Evolutionary conservation across 2,329 filamentous ascomycete species (phyloP).

Genomic region (Penicillium paneum): DNA sequence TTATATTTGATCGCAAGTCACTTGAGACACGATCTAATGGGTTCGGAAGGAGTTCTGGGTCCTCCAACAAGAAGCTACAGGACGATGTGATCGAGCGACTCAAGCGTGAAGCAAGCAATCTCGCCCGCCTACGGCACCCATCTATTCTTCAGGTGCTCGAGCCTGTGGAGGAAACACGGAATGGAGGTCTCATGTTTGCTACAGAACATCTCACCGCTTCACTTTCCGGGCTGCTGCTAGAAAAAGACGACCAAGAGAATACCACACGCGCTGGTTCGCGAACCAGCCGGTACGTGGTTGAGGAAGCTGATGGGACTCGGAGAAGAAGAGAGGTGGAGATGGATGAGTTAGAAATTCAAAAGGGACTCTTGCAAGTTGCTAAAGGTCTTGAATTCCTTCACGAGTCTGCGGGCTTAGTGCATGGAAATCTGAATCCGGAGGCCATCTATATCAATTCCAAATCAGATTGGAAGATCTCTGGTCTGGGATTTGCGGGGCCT

Average conservation of each 20-base stretch:
- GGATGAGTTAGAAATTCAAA: slow-evolving; percentile 96
- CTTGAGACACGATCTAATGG: slow-evolving; percentile 67
- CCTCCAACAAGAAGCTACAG: slow-evolving; percentile 72
- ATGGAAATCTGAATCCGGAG: slow-evolving; percentile 91
- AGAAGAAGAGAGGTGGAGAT: slow-evolving; percentile 82
- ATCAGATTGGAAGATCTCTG: slow-evolving; percentile 98
- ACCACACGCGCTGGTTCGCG: slow-evolving; percentile 65
- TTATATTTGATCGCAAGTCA: slow-evolving; percentile 87
- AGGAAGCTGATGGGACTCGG: slow-evolving; percentile 70
- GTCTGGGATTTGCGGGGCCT: slow-evolving; percentile 83
- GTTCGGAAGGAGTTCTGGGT: slow-evolving; percentile 58
- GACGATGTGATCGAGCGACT: slow-evolving; percentile 89
- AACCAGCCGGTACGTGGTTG: slow-evolving; percentile 74
- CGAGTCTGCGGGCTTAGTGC: slow-evolving; percentile 88
- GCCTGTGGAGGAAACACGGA: slow-evolving; percentile 89
- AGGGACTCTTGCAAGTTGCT: slow-evolving; percentile 86
- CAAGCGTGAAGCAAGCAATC: slow-evolving; percentile 84
- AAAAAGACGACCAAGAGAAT: slow-evolving; percentile 85
- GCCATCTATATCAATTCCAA: slow-evolving; percentile 93
- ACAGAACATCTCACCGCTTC: slow-evolving; percentile 89
- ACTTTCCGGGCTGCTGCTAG: slow-evolving; percentile 73
- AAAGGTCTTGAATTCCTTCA: slow-evolving; percentile 95
- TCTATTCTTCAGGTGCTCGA: slow-evolving; percentile 90
- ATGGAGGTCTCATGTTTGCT: slow-evolving; percentile 89
- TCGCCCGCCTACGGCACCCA: slow-evolving; percentile 85